Evolutionary conservation across 2,329 filamentous ascomycete species (phyloP).

Genomic region (Apiospora arundinis): DNA sequence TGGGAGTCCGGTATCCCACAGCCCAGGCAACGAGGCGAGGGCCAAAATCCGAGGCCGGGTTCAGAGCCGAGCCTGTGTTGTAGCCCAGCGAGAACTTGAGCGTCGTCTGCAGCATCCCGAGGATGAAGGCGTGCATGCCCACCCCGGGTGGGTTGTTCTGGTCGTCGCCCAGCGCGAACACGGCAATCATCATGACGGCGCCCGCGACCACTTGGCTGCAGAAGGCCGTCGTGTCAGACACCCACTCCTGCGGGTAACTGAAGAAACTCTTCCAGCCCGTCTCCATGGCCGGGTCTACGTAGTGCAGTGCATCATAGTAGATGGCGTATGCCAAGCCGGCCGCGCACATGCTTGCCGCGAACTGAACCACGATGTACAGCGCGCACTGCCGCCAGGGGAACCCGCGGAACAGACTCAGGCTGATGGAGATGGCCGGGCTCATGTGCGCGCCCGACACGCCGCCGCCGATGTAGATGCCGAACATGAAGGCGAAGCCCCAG

Average conservation of each 20-base stretch:
- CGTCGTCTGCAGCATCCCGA: slow-evolving; percentile 43
- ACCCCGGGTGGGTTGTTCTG: slow-evolving; percentile 45
- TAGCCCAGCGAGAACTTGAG: slow-evolving; percentile 46
- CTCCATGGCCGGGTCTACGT: slow-evolving; percentile 40
- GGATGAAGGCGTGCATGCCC: slow-evolving; percentile 45
- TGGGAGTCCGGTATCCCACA: slow-evolving; percentile 21
- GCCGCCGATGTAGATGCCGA: slow-evolving; percentile 41
- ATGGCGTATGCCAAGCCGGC: slow-evolving; percentile 40
- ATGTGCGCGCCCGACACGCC: slow-evolving; percentile 40
- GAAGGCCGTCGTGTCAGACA: slow-evolving; percentile 37
- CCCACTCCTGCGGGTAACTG: slow-evolving; percentile 39
- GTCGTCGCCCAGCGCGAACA: slow-evolving; percentile 43
- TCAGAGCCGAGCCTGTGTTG: slow-evolving; percentile 45
- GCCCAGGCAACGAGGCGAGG: slow-evolving; percentile 27
- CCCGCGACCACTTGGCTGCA: slow-evolving; percentile 44
- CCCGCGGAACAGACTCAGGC: slow-evolving; percentile 43
- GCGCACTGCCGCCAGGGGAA: slow-evolving; percentile 44
- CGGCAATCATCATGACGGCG: slow-evolving; percentile 44
- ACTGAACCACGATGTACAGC: slow-evolving; percentile 39
- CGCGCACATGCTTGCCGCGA: slow-evolving; percentile 39
- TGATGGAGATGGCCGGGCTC: slow-evolving; percentile 46
- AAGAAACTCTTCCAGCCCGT: slow-evolving; percentile 42
- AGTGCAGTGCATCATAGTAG: slow-evolving; percentile 39
- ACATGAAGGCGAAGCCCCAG: slow-evolving; percentile 41
- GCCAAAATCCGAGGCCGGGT: slow-evolving; percentile 46